Base-by-base conservation (phyloP, 2,329 filamentous ascomycete species). In the Fusarium albidum region DNA sequence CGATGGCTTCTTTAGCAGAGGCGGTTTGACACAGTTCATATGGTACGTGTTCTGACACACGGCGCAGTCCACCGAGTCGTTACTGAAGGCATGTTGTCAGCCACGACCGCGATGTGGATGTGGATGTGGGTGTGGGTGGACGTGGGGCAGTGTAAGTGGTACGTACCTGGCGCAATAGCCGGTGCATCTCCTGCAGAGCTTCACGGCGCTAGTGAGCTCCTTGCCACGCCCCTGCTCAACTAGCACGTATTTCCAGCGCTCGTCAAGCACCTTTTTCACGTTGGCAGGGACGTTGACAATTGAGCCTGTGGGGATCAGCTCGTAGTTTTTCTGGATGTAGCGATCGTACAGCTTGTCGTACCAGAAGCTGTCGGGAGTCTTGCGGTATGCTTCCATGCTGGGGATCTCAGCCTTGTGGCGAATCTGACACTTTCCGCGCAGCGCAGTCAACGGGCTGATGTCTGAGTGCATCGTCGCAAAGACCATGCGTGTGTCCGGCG, bases 391-490 rank as follows among this genome's bases (percentile, higher is more conserved):
- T 51, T 96, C 91, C 63, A 97, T 77, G 69, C 90, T 88, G 29
- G 84, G 77, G 56, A 98, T 94, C 72, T 98, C 92, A 59, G 87
- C 90, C 65, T 91, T 87, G 78, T 99, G 95, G 72, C 85, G 83
- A 72, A 99, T 95, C 61, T 88, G 86, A 75, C 94, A 98, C 77
- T 96, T 96, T 64, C 95, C 95, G 68, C 95, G 91, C 65, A 99
- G 80, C 38, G 95, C 92, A 43, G 92, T 92, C 67, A 99, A 81
- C 52, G 95, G 95, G 71, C 92, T 96, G 57, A 92, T 89, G 78
- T 99, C 95, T 21, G 95, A 98, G 75, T 99, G 95, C 95, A 99
- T 99, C 26, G 95, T 96, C 58, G 92, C 94, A 75, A 94, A 97
- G 45, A 99, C 86, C 67, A 94, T 82, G 57, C 95, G 90, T 54